Conservation (phyloP, 306 rosid species). For the Casuarina glauca region DNA sequence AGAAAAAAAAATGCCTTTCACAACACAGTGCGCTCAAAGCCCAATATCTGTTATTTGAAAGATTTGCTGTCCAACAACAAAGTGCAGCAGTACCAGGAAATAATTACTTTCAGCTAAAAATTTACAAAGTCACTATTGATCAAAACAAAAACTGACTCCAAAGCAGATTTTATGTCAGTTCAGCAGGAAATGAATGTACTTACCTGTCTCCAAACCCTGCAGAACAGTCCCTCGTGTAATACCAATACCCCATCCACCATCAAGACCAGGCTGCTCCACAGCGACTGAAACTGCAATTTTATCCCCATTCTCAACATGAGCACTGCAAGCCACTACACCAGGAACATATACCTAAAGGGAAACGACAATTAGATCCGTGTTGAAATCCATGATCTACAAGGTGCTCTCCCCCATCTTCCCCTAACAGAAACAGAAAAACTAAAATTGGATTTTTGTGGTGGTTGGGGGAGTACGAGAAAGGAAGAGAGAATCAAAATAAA, state of each 20-base stretch:
- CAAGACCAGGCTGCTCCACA: conserved; percentile 71
- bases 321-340: conserved; percentile 91
- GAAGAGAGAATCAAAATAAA: too few species aligned
- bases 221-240: conserved; percentile 84
- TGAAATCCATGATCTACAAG: background rate
- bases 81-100: background rate
- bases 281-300: conserved; percentile 79
- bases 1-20: background rate
- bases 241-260: conserved; percentile 75
- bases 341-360: conserved; percentile 76
- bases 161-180: background rate
- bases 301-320: conserved; percentile 90
- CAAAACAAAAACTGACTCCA: background rate
- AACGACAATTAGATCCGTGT: conserved; percentile 32
- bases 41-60: background rate
- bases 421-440: too few species aligned
- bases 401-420: background rate
- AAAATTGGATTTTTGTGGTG: too few species aligned
- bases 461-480: too few species aligned
- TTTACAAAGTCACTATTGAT: background rate
- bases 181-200: conserved; percentile 10
- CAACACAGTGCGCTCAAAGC: background rate
- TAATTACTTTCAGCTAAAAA: background rate
- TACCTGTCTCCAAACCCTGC: conserved; percentile 75
- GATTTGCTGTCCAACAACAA: background rate